These are phyloP conservation scores for Gardenia jasminoides DNA, from an alignment of 257 asterid genomes.

Conservation along the genomic window DNA sequence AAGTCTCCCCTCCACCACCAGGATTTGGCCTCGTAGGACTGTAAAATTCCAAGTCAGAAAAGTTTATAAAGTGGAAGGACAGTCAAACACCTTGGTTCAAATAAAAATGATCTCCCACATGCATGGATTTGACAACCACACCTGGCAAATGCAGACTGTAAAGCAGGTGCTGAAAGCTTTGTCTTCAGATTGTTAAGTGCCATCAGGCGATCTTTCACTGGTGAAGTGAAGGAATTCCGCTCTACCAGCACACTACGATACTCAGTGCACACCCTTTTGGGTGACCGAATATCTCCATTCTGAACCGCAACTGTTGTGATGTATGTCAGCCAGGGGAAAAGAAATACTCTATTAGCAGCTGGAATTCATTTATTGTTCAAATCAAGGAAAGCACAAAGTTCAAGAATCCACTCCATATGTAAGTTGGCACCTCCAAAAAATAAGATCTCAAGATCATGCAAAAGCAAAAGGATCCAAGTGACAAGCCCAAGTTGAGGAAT, in stretches of 20 bases:
- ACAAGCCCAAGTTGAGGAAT: not conserved
- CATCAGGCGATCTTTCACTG: constrained; percentile 87
- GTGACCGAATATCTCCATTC: constrained; percentile 82
- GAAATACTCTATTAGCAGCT: constrained; percentile 12
- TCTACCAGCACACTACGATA: constrained; percentile 86
- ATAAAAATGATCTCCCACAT: constrained; percentile 16
- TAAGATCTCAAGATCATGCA: not conserved
- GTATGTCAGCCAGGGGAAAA: constrained; percentile 10
- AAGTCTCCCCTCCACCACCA: constrained; percentile 97
- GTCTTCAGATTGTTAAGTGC: constrained; percentile 70
- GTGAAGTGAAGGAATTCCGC: constrained; percentile 92
- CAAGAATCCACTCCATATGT: constrained; percentile 2
- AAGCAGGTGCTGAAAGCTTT: constrained; percentile 71
- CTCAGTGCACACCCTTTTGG: constrained; percentile 76
- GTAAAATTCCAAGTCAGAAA: constrained; percentile 24
- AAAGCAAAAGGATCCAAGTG: not conserved
- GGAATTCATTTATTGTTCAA: not conserved
- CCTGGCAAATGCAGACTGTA: constrained; percentile 98
- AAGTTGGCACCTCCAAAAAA: not conserved
- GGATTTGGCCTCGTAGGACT: constrained; percentile 98
- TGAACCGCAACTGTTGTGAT: constrained; percentile 55
- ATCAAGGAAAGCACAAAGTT: not conserved
- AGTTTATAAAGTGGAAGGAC: constrained; percentile 1
- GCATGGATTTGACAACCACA: constrained; percentile 25
- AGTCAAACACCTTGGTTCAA: not conserved